These are phyloP conservation scores for Ceratocystis diversiconidia DNA, from an alignment of 2,329 filamentous ascomycete genomes.

Conservation along the genomic window DNA sequence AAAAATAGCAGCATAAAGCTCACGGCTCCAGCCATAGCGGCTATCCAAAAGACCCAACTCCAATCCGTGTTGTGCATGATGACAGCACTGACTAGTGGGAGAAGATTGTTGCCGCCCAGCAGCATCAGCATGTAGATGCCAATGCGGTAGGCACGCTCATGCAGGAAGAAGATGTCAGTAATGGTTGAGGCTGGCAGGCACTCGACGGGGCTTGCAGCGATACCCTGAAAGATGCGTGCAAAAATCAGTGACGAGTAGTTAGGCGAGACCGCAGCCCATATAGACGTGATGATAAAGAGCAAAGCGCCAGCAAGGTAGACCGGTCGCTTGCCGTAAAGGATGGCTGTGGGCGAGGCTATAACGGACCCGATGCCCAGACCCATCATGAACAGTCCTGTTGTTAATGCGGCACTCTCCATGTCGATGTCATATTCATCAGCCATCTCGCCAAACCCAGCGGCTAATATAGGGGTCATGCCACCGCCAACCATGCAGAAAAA, in stretches of 20 bases:
- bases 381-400: conserved; percentile 88
- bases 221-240: conserved; percentile 73
- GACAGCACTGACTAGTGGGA: conserved; percentile 73
- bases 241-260: conserved; percentile 66
- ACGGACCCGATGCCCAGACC: conserved; percentile 77
- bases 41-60: conserved; percentile 87
- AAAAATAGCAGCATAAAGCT: conserved; percentile 63
- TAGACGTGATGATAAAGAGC: conserved; percentile 58
- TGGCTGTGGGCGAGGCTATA: conserved; percentile 76
- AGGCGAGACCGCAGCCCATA: conserved; percentile 81
- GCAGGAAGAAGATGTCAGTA: conserved; percentile 76
- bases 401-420: conserved; percentile 63
- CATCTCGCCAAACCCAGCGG: conserved; percentile 77
- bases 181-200: conserved; percentile 88
- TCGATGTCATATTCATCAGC: conserved; percentile 50
- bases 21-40: conserved; percentile 64
- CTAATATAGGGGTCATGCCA: conserved; percentile 79
- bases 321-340: conserved; percentile 77
- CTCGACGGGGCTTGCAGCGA: conserved; percentile 80
- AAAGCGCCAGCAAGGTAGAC: conserved; percentile 69
- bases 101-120: conserved; percentile 77
- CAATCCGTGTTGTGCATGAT: conserved; percentile 66
- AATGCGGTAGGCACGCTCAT: conserved; percentile 82
- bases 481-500: conserved; percentile 90
- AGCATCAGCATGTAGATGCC: conserved; percentile 86